These are phyloP conservation scores for Starmerella powellii DNA, from an alignment of 805 yeast genomes.

Conservation along the genomic window DNA sequence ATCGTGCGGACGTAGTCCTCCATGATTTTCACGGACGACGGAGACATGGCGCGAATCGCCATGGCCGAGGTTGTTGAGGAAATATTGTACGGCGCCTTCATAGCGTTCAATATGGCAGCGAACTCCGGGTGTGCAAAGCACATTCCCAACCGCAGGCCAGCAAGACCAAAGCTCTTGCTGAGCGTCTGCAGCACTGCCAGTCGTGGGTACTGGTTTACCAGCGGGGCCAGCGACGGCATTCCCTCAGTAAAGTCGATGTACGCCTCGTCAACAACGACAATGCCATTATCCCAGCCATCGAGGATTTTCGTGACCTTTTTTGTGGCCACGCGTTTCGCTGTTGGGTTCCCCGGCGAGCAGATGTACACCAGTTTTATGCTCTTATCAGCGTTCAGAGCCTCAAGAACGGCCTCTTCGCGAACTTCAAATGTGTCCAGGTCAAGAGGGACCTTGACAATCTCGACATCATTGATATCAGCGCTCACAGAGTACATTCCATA, in stretches of 20 bases:
- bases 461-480: conserved; percentile 81
- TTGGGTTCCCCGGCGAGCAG: conserved; percentile 96
- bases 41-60: conserved; percentile 59
- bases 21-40: conserved; percentile 50
- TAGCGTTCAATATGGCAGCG: conserved; percentile 60
- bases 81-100: conserved; percentile 94
- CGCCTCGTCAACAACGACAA: conserved; percentile 81
- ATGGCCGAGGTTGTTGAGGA: conserved; percentile 66
- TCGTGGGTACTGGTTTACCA: conserved; percentile 72
- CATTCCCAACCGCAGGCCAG: conserved; percentile 84
- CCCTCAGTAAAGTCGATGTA: conserved; percentile 73
- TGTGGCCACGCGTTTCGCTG: conserved; percentile 52
- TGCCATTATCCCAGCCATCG: conserved; percentile 54
- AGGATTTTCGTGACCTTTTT: conserved; percentile 40
- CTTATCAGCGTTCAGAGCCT: conserved; percentile 43
- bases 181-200: conserved; percentile 82
- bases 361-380: conserved; percentile 63
- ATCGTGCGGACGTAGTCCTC: conserved; percentile 40
- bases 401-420: conserved; percentile 44
- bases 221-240: conserved; percentile 52
- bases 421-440: conserved; percentile 44
- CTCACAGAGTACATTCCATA: conserved; percentile 95
- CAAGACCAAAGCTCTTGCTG: conserved; percentile 91
- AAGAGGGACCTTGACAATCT: conserved; percentile 60
- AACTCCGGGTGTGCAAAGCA: conserved; percentile 54